Base-by-base conservation (phyloP, 176 grass and related monocot species). In the Oryza glumipatula region DNA sequence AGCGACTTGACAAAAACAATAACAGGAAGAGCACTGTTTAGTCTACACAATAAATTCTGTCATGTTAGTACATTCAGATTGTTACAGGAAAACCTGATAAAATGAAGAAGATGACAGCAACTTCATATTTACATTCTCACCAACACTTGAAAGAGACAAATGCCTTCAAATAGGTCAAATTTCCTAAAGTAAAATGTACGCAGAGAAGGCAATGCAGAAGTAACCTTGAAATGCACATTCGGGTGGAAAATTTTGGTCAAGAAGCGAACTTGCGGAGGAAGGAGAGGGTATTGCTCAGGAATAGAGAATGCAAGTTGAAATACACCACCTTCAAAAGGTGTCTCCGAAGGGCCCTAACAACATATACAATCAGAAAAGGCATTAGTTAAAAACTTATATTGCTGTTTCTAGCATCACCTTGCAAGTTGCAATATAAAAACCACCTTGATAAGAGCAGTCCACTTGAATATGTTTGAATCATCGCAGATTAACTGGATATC, bases 211-310 rank as follows among this genome's bases (percentile, higher is more conserved):
- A 68, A 88, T 36, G 58, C 21, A 92, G 56, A 83, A 54, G 30
- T 73, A 68, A 99, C 97, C 97, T 99, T 99, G 81, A 99, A 99
- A 82, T 99, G 97, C 45, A 99, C 97, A 76, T 99, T 99, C 49
- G 97, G 97, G 73, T 99, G 97, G 84, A 99, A 99, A 89, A 99
- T 99, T 90, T 99, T 99, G 68, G 97, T 96, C 67, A 99, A 72
- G 76, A 99, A 99, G 28, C 97, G 90, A 83, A 99, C 94, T 99
- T 99, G 97, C 10, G 97, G 97, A 92, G 94, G 94, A n/a, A 99
- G 80, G 11, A 99, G 81, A 94, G 97, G 97, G 72, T 99, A 99
- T 76, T 99, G 97, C 52, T 99, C 97, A 14, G 94, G 94, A 91
- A 99, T 99, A 65, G 90, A 79, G 75, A 99, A 99, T 44, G 90